Percentiles rank a stretch among this genome's conserved stretches.
Evolutionary conservation across 2,329 filamentous ascomycete genomes (phyloP).

Genomic region (Aspergillus sergii): DNA sequence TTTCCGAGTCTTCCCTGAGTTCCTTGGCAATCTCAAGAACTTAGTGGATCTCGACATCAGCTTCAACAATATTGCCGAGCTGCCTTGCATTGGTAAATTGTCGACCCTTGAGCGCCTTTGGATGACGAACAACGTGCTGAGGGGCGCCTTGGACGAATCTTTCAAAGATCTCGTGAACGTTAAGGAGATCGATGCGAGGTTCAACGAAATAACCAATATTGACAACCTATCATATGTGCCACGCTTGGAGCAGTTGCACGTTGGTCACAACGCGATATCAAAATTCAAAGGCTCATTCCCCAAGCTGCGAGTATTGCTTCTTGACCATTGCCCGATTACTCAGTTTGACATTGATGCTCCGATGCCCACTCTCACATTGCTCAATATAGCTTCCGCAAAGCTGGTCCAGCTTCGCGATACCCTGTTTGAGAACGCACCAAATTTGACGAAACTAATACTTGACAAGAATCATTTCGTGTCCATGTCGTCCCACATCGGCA

Average conservation of each 20-base stretch:
- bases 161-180: conserved; percentile 75
- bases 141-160: conserved; percentile 70
- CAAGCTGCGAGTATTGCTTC: conserved; percentile 77
- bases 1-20: conserved; percentile 79
- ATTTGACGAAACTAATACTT: conserved; percentile 82
- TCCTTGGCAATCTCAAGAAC: conserved; percentile 78
- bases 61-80: conserved; percentile 82
- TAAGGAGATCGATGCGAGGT: conserved; percentile 91
- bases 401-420: conserved; percentile 84
- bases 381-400: conserved; percentile 91
- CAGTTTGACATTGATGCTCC: conserved; percentile 81
- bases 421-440: conserved; percentile 83
- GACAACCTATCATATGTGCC: conserved; percentile 83
- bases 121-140: conserved; percentile 91
- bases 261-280: conserved; percentile 91
- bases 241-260: conserved; percentile 81
- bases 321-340: conserved; percentile 95
- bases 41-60: conserved; percentile 93
- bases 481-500: conserved; percentile 81
- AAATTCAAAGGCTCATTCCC: conserved; percentile 88
- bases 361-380: conserved; percentile 77
- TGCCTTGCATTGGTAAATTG: conserved; percentile 80
- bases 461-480: conserved; percentile 97
- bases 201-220: conserved; percentile 86
- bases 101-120: conserved; percentile 83